Evolutionary conservation across 164 flowering plant species (phyloP), one percentile per base, ranked within the genome.

Genomic region (Echeveria elegans): DNA sequence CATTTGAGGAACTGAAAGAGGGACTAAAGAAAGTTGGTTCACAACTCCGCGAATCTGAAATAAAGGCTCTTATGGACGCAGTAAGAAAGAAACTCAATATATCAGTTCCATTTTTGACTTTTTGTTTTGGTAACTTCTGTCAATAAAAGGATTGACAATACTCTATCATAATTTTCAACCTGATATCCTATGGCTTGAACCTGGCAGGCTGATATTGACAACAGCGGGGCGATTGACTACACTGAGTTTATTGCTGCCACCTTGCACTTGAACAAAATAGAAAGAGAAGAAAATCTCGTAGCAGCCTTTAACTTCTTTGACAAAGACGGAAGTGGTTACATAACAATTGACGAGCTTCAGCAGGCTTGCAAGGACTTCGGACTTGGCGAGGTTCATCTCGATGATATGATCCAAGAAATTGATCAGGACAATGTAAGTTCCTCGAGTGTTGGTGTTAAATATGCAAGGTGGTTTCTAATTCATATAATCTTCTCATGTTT

Each of bases 1-100:
- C 45, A 30, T 28, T 68, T n/a, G 71, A 68, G 23, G 71, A 68
- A 64, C 71, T 68, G 6, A 41, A 50, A 40, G 65, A 58, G 32
- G 71, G 71, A 6, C 34, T 68, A 36, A 63, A 40, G 23, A 60
- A 60, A 52, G 56, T 68, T 60, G 71, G 71, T 14, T 48, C 62
- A 2, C 50, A 60, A 34, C 31, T 68, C 38, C 65, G 41, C 12
- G 65, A 63, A n/a, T 34, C 65, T 34, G 65, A 63, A 34, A 34
- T 63, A 34, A 40, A 63, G 28, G 26, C 43, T 37, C 65, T 63
- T 19, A 63, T 63, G 65, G 65, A 63, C 23, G 65, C 65, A 0
- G 65, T 63, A 63, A 34, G 65, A 56, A 56, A 56, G 31, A 56
- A 26, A 56, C 32, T 56, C 6, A 28, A 2, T 21, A 52, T 52